Conservation (phyloP, 1,284 basidiomycete genomes). For the Tilletia walkeri region DNA sequence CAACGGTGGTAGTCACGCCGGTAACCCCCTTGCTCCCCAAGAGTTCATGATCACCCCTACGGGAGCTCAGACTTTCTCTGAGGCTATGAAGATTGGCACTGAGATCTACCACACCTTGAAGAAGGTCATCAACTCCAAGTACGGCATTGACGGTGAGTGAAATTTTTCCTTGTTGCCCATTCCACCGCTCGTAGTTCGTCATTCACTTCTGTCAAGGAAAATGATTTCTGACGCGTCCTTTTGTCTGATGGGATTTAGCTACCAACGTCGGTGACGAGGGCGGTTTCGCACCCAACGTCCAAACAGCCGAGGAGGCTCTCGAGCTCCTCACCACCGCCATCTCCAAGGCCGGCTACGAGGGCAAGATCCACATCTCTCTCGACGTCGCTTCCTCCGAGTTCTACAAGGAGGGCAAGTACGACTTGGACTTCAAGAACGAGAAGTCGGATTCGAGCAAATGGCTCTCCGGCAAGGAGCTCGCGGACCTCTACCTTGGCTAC, state of each 20-base stretch:
- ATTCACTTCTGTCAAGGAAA: background rate
- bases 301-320: conserved; percentile 93
- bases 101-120: conserved; percentile 99
- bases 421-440: conserved; percentile 99
- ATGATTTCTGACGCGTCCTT: too few relatives aligned
- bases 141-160: conserved; percentile 76
- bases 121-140: conserved; percentile 98
- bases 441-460: conserved; percentile 94
- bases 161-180: conserved; percentile 16
- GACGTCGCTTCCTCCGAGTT: conserved; percentile 99
- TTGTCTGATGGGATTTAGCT: conserved; percentile 58
- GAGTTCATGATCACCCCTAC: conserved; percentile 99
- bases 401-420: conserved; percentile 99
- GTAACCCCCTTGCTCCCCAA: conserved; percentile 80
- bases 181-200: background rate
- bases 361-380: conserved; percentile 97
- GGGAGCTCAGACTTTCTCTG: conserved; percentile 95
- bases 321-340: conserved; percentile 95
- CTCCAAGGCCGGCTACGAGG: conserved; percentile 95
- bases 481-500: conserved; percentile 77
- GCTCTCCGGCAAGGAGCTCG: conserved; percentile 89
- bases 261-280: conserved; percentile 99
- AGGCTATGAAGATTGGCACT: conserved; percentile 97
- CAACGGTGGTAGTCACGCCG: conserved; percentile 99
- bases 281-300: conserved; percentile 98